Evolutionary conservation across 2,329 filamentous ascomycete species (phyloP), one percentile per base, ranked within the genome.

Genomic region (Chaetothyriales sp.): DNA sequence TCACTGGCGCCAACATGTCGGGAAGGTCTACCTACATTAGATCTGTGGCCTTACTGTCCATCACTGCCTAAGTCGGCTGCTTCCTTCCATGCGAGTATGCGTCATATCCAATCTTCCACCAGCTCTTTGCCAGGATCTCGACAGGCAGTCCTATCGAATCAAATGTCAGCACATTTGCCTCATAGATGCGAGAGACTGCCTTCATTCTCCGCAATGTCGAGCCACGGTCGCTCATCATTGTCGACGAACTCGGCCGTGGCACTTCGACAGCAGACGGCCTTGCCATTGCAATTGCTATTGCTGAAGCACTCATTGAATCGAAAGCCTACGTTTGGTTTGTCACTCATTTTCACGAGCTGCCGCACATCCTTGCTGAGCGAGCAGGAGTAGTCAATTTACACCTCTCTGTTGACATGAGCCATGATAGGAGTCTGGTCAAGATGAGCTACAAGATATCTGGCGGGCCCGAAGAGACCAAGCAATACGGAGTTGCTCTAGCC

Each of bases 1-100:
- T 98, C 56, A 97, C 90, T 0, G 90, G 92, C 2, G 94, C 87
- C 65, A 98, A 98, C 61, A 98, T 98, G 92, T 94, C 88, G 60
- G 92, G 89, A 0, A 98, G 97, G 66, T 94, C 86, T 57, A 98
- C 89, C 0, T 97, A 95, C 63, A 95, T 97, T 56, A 81, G 88
- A 48, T 83, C 85, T 1, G 74, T 94, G 20, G 86, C 90, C 0
- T 71, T 98, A 29, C 80, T 94, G 63, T 81, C 85, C 45, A 81
- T 98, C 53, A 95, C 98, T 89, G 88, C 88, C 0, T 92, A 98
- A 62, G 82, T 95, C 49, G 90, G 89, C 2, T 86, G 81, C 60
- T 97, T 94, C 64, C 84, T 97, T 1, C 92, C 92, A 0, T 90
- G 89, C 0, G 74, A 82, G 28, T 92, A 87, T 62, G 92, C 89